These are phyloP conservation scores for Neonectria coccinea DNA, from an alignment of 2,329 filamentous ascomycete genomes.

Conservation along the genomic window DNA sequence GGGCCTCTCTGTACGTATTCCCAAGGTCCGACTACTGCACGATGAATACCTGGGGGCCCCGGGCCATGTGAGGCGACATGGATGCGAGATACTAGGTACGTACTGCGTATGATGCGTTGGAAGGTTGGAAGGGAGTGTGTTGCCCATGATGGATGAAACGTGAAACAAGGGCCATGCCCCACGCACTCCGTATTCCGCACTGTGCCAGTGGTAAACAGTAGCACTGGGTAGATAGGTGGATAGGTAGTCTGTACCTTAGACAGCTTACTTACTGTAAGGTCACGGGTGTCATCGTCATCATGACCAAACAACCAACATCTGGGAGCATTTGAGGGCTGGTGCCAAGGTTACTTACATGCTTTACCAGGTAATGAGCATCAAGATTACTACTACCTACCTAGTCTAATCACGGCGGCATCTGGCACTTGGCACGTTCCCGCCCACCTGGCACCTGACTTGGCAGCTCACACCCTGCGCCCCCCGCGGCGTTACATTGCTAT, in stretches of 20 bases:
- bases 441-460: too few relatives aligned
- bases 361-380: too few relatives aligned
- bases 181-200: conserved; percentile 12
- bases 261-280: too few relatives aligned
- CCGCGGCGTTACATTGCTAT: not conserved
- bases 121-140: not conserved
- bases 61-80: not conserved
- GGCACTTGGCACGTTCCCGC: too few relatives aligned
- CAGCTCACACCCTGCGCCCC: not conserved
- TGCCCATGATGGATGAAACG: conserved; percentile 34
- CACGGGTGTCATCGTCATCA: conserved; percentile 26
- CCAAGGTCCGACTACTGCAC: too few relatives aligned
- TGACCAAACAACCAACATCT: not conserved
- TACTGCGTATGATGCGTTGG: not conserved
- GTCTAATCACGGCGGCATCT: too few relatives aligned
- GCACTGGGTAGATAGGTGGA: too few relatives aligned
- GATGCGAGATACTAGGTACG: not conserved
- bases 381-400: too few relatives aligned
- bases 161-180: conserved; percentile 41
- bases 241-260: too few relatives aligned
- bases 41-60: not conserved
- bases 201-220: too few relatives aligned
- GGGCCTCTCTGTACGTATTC: not conserved
- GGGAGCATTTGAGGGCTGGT: not conserved
- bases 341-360: not conserved